These are phyloP conservation scores for Paxillus involutus DNA, from an alignment of 768 basidiomycete genomes.

Conservation along the genomic window DNA sequence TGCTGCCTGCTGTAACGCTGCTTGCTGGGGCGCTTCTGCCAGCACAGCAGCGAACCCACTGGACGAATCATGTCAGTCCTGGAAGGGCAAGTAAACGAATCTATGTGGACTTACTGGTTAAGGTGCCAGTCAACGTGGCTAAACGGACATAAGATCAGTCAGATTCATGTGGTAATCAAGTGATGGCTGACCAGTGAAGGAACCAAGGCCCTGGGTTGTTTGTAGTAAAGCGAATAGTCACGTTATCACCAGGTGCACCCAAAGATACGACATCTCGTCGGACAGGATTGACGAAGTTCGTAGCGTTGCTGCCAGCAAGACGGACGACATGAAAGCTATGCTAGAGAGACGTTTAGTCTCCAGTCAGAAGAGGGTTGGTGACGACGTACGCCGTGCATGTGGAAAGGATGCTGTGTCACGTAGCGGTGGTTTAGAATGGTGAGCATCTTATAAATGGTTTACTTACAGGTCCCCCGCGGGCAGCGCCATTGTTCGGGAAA, in stretches of 20 bases:
- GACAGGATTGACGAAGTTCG: conserved; percentile 39
- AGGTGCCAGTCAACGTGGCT: conserved; percentile 35
- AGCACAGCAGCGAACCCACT: conserved; percentile 2
- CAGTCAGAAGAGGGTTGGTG: neutral
- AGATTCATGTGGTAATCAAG: neutral
- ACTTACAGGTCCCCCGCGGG: conserved; percentile 32
- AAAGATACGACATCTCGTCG: conserved; percentile 34
- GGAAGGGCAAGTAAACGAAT: neutral
- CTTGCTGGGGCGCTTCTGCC: no score
- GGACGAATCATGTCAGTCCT: neutral
- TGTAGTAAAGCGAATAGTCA: conserved; percentile 58
- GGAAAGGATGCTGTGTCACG: conserved; percentile 39
- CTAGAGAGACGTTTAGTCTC: conserved; percentile 10
- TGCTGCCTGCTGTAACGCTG: no score
- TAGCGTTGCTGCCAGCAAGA: conserved; percentile 23
- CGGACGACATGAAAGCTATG: conserved; percentile 39
- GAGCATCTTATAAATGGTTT: neutral
- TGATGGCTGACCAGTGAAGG: conserved; percentile 38
- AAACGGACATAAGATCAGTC: neutral
- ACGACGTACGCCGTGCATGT: conserved; percentile 40
- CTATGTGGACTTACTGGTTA: conserved; percentile 14
- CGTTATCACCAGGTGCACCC: conserved; percentile 37
- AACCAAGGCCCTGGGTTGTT: conserved; percentile 70
- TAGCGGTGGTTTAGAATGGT: neutral
- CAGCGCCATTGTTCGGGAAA: conserved; percentile 35